Conservation (phyloP, 2,329 filamentous ascomycete species). For the Fusarium metavorans region DNA sequence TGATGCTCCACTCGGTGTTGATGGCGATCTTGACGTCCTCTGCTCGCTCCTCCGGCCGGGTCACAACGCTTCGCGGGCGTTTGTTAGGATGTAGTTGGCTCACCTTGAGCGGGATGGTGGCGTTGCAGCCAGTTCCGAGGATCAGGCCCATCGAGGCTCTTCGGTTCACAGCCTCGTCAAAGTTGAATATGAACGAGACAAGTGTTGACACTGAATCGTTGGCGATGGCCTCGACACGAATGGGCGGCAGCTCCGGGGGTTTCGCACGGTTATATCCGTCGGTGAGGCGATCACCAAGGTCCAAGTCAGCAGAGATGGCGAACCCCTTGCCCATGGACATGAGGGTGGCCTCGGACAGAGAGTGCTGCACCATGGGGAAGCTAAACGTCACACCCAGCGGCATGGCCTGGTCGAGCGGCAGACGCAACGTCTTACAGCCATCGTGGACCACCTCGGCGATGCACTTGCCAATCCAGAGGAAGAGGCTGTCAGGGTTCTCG, state of each 20-base stretch:
- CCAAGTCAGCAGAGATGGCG: constrained; percentile 69
- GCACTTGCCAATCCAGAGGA: constrained; percentile 83
- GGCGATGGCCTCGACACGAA: constrained; percentile 80
- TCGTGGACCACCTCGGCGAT: constrained; percentile 79
- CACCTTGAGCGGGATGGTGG: constrained; percentile 79
- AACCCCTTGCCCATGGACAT: constrained; percentile 81
- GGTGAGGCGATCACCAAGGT: constrained; percentile 70
- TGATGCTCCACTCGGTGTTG: constrained; percentile 89
- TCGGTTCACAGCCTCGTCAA: constrained; percentile 69
- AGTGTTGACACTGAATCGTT: constrained; percentile 87
- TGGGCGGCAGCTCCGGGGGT: constrained; percentile 65
- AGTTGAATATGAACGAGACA: constrained; percentile 80
- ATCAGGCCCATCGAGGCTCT: constrained; percentile 84
- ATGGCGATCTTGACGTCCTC: constrained; percentile 76
- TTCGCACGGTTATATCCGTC: constrained; percentile 69
- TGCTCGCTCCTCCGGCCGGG: constrained; percentile 58
- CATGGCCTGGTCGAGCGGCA: constrained; percentile 61
- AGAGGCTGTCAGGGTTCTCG: constrained; percentile 80
- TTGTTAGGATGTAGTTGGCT: constrained; percentile 74
- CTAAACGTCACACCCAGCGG: constrained; percentile 77
- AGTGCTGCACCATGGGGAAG: constrained; percentile 76
- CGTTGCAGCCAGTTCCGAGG: constrained; percentile 84
- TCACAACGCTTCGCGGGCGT: constrained; percentile 61
- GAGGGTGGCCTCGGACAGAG: constrained; percentile 71
- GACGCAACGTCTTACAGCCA: constrained; percentile 59